phyloP scores from a whole-genome alignment of 495 filamentous ascomycete species.

The Cercophora samala region DNA sequence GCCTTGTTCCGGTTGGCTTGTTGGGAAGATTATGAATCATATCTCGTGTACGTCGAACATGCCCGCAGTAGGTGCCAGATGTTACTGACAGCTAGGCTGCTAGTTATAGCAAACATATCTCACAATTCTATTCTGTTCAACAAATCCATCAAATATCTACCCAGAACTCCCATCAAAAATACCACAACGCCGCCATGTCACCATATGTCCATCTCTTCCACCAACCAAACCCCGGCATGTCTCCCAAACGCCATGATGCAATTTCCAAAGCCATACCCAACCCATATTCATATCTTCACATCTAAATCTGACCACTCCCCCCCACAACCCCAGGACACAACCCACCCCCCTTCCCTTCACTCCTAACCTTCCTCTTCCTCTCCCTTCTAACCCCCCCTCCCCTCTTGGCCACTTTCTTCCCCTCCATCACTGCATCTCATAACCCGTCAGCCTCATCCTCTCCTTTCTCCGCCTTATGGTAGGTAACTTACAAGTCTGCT shows the following conservation, averaged over 20 bases:
- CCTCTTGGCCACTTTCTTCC: background rate
- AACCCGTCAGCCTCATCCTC: background rate
- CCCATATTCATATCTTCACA: background rate
- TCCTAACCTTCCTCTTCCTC: slow-evolving; percentile 1
- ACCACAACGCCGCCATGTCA: background rate
- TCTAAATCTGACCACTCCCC: background rate
- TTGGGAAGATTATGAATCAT: too few relatives aligned
- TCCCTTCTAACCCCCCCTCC: background rate
- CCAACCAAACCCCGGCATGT: too few relatives aligned
- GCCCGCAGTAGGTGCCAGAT: background rate
- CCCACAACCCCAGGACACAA: background rate
- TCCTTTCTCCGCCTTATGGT: background rate
- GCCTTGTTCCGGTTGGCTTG: background rate
- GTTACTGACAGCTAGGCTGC: background rate
- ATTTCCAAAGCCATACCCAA: background rate
- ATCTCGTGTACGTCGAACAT: background rate
- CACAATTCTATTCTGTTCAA: background rate
- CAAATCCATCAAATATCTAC: background rate
- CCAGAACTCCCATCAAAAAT: background rate
- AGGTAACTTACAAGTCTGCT: background rate
- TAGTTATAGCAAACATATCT: background rate
- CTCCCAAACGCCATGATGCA: background rate
- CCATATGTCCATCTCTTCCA: background rate
- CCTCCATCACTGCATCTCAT: background rate
- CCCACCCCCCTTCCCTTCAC: slow-evolving; percentile 11